Percentiles rank a stretch among this genome's conserved stretches.
Evolutionary conservation across 2,329 filamentous ascomycete genomes (phyloP).

Genomic region (Phaeosphaeria sp.): DNA sequence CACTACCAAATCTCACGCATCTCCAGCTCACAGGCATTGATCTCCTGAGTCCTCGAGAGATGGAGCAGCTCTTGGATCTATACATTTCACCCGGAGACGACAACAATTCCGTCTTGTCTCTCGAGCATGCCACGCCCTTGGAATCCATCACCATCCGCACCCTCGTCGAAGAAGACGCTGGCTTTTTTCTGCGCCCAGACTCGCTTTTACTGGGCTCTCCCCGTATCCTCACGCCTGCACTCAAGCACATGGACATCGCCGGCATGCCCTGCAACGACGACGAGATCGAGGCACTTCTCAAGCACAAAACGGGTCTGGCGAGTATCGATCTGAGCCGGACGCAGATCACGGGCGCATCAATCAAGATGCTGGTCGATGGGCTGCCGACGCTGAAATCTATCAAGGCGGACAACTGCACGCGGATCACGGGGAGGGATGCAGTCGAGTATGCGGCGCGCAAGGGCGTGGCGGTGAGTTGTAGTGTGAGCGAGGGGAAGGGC

Average conservation of each 20-base stretch:
- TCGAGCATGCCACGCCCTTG: slow-evolving; percentile 5
- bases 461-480: slow-evolving; percentile 35
- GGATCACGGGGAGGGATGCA: slow-evolving; percentile 48
- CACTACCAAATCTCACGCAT: slow-evolving; percentile 22
- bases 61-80: slow-evolving; percentile 22
- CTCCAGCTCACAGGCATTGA: slow-evolving; percentile 21
- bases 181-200: slow-evolving; percentile 7
- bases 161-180: not conserved
- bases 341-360: slow-evolving; percentile 49
- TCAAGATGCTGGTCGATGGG: slow-evolving; percentile 47
- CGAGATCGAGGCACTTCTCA: slow-evolving; percentile 35
- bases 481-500: slow-evolving; percentile 25
- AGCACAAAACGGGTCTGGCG: slow-evolving; percentile 20
- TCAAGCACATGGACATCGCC: slow-evolving; percentile 24
- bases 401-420: slow-evolving; percentile 43
- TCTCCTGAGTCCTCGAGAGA: slow-evolving; percentile 3
- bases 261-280: slow-evolving; percentile 36
- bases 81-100: slow-evolving; percentile 1
- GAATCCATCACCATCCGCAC: slow-evolving; percentile 9
- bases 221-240: slow-evolving; percentile 29
- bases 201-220: slow-evolving; percentile 22
- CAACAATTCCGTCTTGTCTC: not conserved
- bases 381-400: slow-evolving; percentile 37
- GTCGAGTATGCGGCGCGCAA: slow-evolving; percentile 49
- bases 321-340: slow-evolving; percentile 47